Evolutionary conservation across 31 red algal genomes (phyloP), one percentile per base, ranked within the genome.

Genomic region (Asparagopsis taxiformis): DNA sequence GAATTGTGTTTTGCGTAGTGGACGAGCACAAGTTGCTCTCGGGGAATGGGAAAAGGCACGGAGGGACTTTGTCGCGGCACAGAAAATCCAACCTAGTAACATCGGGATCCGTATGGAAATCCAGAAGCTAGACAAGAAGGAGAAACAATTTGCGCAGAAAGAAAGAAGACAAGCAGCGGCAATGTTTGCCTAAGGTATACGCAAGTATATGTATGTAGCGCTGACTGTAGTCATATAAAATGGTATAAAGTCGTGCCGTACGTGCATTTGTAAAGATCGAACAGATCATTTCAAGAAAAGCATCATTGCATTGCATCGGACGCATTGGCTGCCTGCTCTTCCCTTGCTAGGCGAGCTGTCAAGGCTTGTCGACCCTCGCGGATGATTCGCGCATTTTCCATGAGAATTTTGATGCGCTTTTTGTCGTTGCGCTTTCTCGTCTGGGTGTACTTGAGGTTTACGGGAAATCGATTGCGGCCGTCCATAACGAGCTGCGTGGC

Each of bases 151-250:
- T 80, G 72, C 61, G 43, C 70, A 93, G 36, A 58, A 65, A 55
- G 89, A 93, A 55, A 93, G 72, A 65, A 87, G 66, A 44, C 70
- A 77, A 65, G 81, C 81, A 34, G 76, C 75, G 28, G 89, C 89
- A 49, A 93, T 93, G 89, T 93, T 93, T 74, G 89, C 75, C 24
- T 92, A 72, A 74, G 15, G 16, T n/a, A n/a, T n/a, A n/a, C n/a
- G n/a, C n/a, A n/a, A n/a, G n/a, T 8, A 15, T 59, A 9, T 59
- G 37, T n/a, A 20, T 64, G 30, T 0, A 30, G 25, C 30, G 59
- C 33, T 31, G 9, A 64, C 59, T 64, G 33, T 20, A 64, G 33
- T 37, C 19, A 21, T 35, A n/a, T n/a, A n/a, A n/a, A n/a, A n/a
- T n/a, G n/a, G n/a, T n/a, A n/a, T n/a, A n/a, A n/a, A n/a, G n/a